Base-by-base conservation (phyloP, 106 monocot genomes). In the Hemerocallis citrina region DNA sequence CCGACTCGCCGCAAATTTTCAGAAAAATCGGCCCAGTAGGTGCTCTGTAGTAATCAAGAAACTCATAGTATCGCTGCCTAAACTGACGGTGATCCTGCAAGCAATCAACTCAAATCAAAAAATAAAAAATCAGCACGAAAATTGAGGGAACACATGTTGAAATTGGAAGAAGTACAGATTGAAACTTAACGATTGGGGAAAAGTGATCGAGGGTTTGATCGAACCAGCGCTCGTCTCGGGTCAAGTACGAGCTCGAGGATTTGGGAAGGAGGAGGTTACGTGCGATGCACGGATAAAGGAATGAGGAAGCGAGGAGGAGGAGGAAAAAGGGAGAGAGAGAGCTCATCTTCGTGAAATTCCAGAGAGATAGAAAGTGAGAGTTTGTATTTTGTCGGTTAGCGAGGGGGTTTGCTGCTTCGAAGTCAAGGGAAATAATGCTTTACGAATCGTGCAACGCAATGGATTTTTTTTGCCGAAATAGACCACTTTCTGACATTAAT, bases 141-240 rank as follows among this genome's bases (percentile, higher is more conserved):
- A 28, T 13, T 30, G 2, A 31, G 14, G 8, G 8, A 58, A 21
- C 8, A 2, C 7, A 34, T 58, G n/a, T 13, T 16, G 20, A 58
- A 6, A 34, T 1, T 13, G 10, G 16, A 34, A 10, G 30, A 47
- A 7, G 35, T 15, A 39, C 9, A 59, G 8, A 46, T 35, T 38
- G 25, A 19, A 12, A 50, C 30, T 63, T 68, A 70, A 87, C 95
- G 34, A 72, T 79, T 55, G 95, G 90, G 34, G 86, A 81, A 81
- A 91, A 96, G 79, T 96, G 95, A 47, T 96, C 95, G 42, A 96
- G 81, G 23, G 75, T 86, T 55, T 96, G 95, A 72, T 79, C 54
- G 72, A 96, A 71, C 95, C 95, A 96, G 55, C 69, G 84, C 54
- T 84, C 90, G 17, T 96, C 81, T 31, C 7, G 65, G 55, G 95